Evolutionary conservation across 2,329 filamentous ascomycete species (phyloP).

Genomic region (Aspergillus brasiliensis): DNA sequence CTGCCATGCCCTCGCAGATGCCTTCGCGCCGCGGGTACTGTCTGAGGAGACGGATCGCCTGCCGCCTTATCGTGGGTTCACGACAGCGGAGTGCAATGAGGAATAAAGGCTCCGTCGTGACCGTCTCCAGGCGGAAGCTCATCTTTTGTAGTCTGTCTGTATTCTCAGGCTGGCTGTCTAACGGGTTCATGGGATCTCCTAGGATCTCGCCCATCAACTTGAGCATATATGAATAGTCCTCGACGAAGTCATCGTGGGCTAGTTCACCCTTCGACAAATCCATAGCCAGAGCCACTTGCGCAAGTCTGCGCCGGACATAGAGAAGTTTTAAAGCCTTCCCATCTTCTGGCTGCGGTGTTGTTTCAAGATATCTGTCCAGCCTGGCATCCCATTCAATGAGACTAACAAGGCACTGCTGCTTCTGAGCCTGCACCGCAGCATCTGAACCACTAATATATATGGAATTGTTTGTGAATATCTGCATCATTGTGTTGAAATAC

Average conservation of each 20-base stretch:
- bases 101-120: slow-evolving; percentile 2
- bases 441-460: background rate
- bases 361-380: background rate
- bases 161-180: background rate
- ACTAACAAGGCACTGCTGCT: background rate
- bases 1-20: slow-evolving; percentile 4
- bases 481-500: background rate
- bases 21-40: slow-evolving; percentile 5
- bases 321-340: background rate
- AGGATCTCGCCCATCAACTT: background rate
- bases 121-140: background rate
- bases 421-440: background rate
- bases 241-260: slow-evolving; percentile 2
- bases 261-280: slow-evolving; percentile 1
- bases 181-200: background rate
- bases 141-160: background rate
- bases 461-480: background rate
- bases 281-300: background rate
- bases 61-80: background rate
- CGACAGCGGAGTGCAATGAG: slow-evolving; percentile 1
- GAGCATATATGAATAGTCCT: background rate
- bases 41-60: background rate
- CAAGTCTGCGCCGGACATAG: background rate
- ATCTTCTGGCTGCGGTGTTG: background rate
- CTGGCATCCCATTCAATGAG: background rate